Percentiles rank a stretch among this genome's conserved stretches.
Conservation (phyloP, 441 rosid species). For the Eruca vesicaria region DNA sequence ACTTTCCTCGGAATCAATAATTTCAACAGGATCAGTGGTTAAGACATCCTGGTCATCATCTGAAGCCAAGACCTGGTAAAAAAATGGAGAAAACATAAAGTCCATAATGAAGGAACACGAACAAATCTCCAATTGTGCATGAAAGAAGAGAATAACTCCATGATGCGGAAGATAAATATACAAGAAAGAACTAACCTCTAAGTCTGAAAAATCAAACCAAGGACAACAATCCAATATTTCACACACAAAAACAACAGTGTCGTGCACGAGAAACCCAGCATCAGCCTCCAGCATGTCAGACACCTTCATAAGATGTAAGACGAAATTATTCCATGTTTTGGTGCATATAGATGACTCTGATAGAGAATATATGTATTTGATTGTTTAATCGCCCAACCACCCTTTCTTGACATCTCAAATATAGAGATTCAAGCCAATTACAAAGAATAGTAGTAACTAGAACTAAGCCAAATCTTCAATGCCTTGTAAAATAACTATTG, state of each 20-base stretch:
- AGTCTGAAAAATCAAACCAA: conserved; percentile 99
- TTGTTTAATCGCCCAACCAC: no score
- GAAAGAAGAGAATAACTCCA: conserved; percentile 12
- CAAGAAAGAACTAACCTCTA: conserved; percentile 69
- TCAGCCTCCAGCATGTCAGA: conserved; percentile 98
- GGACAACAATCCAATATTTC: conserved; percentile 99
- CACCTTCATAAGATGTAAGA: conserved; percentile 98
- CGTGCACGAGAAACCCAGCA: conserved; percentile 99
- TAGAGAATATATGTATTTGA: no score
- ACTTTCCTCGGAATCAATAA: conserved; percentile 95
- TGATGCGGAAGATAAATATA: conserved; percentile 15
- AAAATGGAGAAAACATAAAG: conserved; percentile 6
- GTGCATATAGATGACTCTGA: conserved; percentile 99
- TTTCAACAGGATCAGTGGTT: conserved; percentile 99
- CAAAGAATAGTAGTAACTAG: no score
- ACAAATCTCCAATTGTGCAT: background rate
- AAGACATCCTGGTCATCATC: conserved; percentile 98
- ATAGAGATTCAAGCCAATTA: no score
- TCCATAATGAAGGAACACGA: background rate
- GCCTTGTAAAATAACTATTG: no score
- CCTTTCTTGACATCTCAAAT: no score
- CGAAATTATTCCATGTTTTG: conserved; percentile 99
- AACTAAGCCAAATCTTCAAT: no score
- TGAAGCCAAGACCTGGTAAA: conserved; percentile 81
- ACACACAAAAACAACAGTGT: conserved; percentile 97